Evolutionary conservation across 1,284 basidiomycete species (phyloP), one percentile per base, ranked within the genome.

Genomic region (Wallemia ichthyophaga): DNA sequence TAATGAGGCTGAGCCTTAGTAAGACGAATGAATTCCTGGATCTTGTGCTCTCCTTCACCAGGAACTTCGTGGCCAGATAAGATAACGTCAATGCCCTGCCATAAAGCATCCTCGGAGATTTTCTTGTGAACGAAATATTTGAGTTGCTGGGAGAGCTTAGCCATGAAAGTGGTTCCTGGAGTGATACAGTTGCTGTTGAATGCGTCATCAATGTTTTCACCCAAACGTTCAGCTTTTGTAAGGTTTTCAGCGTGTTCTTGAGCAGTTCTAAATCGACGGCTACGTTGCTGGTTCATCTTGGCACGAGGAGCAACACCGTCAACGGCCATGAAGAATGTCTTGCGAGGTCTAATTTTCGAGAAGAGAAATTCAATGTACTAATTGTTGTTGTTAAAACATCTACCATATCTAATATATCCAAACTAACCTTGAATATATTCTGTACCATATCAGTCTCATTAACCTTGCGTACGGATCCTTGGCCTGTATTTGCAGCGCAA

Each of bases 171-270:
- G 7, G 92, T 96, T 24, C 89, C 87, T 62, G 94, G 94, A 3
- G 94, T 98, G 66, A 99, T 99, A 72, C 88, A 95, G 71, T 99
- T 98, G 63, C 86, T 92, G 71, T 98, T 94, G 69, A 98, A 98
- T 2, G 88, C 85, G 70, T 88, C 89, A 1, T 84, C 81, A 57
- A 96, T 69, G 66, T 83, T 81, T 73, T 98, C 89, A 56, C 92
- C 92, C 64, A 84, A 88, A 60, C 76, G 73, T 67, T 81, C 76
- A 0, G 92, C 94, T 71, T 84, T 85, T 69, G 87, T 84, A 60
- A 82, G 74, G 58, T 84, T 72, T 68, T 96, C 89, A 66, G 78
- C 82, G 19, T 83, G 85, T 69, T 96, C 92, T 70, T 85, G 87
- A 1, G 91, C 91, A 0, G 92, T 89, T 60, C 91, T 76, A 74